Base-by-base conservation (phyloP, 2,329 filamentous ascomycete genomes). In the Akanthomyces uredinophilus region DNA sequence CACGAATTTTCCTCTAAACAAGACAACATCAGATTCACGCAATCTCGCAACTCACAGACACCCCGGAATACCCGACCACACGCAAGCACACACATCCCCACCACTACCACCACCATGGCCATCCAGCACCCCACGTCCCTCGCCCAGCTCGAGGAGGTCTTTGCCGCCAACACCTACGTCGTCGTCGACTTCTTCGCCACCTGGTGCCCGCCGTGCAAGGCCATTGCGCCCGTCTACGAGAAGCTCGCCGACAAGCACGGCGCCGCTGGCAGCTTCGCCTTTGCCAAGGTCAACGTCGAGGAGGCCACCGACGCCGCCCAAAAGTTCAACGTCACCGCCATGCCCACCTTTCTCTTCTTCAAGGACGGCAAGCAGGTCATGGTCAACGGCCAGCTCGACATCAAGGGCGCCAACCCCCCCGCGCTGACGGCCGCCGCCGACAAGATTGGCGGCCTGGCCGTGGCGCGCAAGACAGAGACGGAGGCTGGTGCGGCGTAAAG, bases 271-370 rank as follows among this genome's bases (percentile, higher is more conserved):
- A 73, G 83, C 64, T 75, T 89, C 66, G 83, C 85, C 75, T 97
- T 96, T 79, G 88, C 86, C 81, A 96, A 96, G 84, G 81, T 97
- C 74, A 92, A 98, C 77, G 92, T 96, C 68, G 94, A 98, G 77
- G 83, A 92, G 66, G 81, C 92, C 47, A 80, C 87, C 67, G 87
- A 91, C 1, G 83, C 95, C 53, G 87, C 91, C 27, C 82, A 87
- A 69, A 85, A 92, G 70, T 87, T 95, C 68, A 84, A 84, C 67
- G 84, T 98, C 75, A 87, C 89, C 70, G 92, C 93, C 75, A 97
- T 98, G 94, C 94, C 94, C 55, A 96, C 92, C 13, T 97, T 98
- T 77, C 70, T 91, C 62, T 79, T 96, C 74, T 96, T 94, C 86
- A 92, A 93, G 83, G 78, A 88, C 66, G 91, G 89, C 67, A 66